Evolutionary conservation across 495 filamentous ascomycete genomes (phyloP).

Genomic region (Talaromyces ruber): DNA sequence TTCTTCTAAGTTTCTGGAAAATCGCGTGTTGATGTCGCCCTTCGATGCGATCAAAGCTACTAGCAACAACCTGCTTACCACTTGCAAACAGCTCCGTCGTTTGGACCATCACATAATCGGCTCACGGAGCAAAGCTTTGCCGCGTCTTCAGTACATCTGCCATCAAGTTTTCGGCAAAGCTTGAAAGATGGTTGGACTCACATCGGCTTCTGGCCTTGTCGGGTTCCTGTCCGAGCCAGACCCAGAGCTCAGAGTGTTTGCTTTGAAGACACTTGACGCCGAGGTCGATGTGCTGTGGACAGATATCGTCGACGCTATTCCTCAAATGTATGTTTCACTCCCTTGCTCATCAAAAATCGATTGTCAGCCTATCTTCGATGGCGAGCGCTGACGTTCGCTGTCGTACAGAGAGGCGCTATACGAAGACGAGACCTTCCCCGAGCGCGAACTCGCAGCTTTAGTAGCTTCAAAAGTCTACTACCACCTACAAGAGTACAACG

Average conservation of each 20-base stretch:
- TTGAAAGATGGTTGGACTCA: slow-evolving; percentile 77
- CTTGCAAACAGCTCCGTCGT: background rate
- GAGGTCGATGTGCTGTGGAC: slow-evolving; percentile 96
- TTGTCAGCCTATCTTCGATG: background rate
- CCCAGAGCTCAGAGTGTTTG: slow-evolving; percentile 84
- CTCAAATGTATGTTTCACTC: slow-evolving; percentile 69
- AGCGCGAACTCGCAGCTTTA: slow-evolving; percentile 88
- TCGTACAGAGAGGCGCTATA: slow-evolving; percentile 82
- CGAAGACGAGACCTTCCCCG: slow-evolving; percentile 90
- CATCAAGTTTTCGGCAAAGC: background rate
- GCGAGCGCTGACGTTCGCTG: slow-evolving; percentile 13
- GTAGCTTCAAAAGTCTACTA: slow-evolving; percentile 98
- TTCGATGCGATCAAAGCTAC: background rate
- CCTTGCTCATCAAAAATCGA: background rate
- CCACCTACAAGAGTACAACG: slow-evolving; percentile 95
- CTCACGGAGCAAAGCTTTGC: background rate
- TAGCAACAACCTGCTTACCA: background rate
- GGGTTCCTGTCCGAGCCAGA: slow-evolving; percentile 95
- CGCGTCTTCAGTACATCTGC: background rate
- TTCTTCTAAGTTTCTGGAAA: background rate
- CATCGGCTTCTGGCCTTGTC: slow-evolving; percentile 88
- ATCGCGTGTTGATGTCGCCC: background rate
- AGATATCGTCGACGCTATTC: slow-evolving; percentile 84
- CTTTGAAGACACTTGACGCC: slow-evolving; percentile 86
- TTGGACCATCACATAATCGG: background rate